Base-by-base conservation (phyloP, 2,329 filamentous ascomycete species). In the Aulographum hederae region DNA sequence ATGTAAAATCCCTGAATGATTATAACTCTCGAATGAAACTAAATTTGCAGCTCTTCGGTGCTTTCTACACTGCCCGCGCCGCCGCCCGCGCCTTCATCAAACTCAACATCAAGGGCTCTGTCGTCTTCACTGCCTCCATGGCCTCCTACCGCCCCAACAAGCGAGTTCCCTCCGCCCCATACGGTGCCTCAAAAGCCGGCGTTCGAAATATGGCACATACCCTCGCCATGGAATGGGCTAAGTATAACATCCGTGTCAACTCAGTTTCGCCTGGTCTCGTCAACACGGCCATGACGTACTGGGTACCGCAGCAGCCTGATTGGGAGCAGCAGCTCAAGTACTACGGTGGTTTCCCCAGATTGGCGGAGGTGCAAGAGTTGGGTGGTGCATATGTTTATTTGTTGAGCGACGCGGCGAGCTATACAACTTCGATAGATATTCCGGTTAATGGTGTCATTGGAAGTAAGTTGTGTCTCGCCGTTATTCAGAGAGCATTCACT, bases 311-410 rank as follows among this genome's bases (percentile, higher is more conserved):
- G 10, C 10, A 25, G 10, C 21, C 21, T 25, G 21, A 10, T 10
- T 13, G 10, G 13, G 21, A 25, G 21, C 10, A 25, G 21, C 13
- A 25, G 10, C 13, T 25, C 21, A 10, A 10, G 10, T 10, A 25
- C 10, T 10, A 13, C 21, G 13, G 13, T 25, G 63, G 61, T 1
- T 63, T 68, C 48, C 60, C 61, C 3, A 48, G 63, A 13, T 39
- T 68, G 32, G 63, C 61, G 0, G 53, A 65, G 39, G 58, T 62
- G 4, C 57, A 62, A 41, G 63, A 66, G 43, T 44, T 64, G 6
- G 59, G 59, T 12, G 60, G 60, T 27, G 60, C 59, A 0, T 64
- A 61, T 39, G 58, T 61, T 13, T 63, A 63, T 38, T 43, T 63
- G 26, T 38, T 63, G 18, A 58, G 55, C 20, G 60, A 63, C 30